A percentile compares a stretch with the other conserved stretches of the same genome.
These are phyloP conservation scores for Phylloboletellus chloephorus DNA, from an alignment of 1,284 basidiomycete genomes.

Conservation along the genomic window DNA sequence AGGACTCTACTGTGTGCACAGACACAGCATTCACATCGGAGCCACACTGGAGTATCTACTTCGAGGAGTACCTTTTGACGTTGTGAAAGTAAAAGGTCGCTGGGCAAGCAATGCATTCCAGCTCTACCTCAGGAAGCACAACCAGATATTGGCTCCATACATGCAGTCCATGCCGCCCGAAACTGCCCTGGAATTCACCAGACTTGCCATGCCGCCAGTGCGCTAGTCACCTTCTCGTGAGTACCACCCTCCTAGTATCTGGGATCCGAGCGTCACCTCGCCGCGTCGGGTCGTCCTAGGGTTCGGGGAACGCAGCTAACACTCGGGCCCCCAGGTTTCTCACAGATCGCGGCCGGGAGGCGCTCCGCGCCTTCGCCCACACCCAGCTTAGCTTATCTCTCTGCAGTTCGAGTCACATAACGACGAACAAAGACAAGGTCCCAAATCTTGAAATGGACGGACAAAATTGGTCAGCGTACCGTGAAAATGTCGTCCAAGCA, in stretches of 20 bases:
- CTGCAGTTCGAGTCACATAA: too few species aligned
- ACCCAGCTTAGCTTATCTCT: too few species aligned
- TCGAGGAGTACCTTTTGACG: neutral
- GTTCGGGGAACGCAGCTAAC: neutral
- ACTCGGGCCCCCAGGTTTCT: neutral
- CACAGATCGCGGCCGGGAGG: too few species aligned
- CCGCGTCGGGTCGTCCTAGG: neutral
- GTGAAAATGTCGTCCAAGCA: too few species aligned
- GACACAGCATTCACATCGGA: slow-evolving; percentile 13
- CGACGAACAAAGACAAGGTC: too few species aligned
- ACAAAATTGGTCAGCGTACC: too few species aligned
- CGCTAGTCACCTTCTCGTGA: neutral
- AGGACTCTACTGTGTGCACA: too few species aligned
- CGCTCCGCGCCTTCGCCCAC: too few species aligned
- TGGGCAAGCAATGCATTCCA: slow-evolving; percentile 10
- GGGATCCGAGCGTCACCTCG: slow-evolving; percentile 1
- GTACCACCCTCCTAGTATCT: slow-evolving; percentile 1
- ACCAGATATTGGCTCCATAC: neutral
- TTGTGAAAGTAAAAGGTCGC: slow-evolving; percentile 4
- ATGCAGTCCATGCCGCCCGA: neutral
- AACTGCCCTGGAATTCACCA: neutral
- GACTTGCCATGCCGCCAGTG: neutral
- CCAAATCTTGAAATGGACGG: too few species aligned
- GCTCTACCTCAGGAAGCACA: slow-evolving; percentile 1
- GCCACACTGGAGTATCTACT: slow-evolving; percentile 11